Conservation (phyloP, 768 basidiomycete genomes). For the Wakefieldia striispora region DNA sequence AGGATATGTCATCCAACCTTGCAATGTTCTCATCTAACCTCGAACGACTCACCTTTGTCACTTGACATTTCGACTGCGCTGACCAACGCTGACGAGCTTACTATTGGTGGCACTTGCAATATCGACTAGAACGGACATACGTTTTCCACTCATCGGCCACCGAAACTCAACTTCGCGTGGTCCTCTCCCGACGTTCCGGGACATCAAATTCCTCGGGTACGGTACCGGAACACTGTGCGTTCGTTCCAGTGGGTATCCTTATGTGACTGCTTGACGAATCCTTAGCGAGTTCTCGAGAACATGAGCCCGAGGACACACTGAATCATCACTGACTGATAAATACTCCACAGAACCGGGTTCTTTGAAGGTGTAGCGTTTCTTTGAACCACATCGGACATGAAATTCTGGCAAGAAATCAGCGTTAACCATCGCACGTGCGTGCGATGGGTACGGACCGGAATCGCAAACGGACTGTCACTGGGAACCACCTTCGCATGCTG, state of each 20-base stretch:
- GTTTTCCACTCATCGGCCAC: slow-evolving; percentile 4
- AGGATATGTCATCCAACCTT: slow-evolving; percentile 1
- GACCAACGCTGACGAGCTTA: not conserved
- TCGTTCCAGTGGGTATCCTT: too few relatives aligned
- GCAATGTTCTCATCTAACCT: not conserved
- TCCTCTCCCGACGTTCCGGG: too few relatives aligned
- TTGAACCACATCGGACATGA: too few relatives aligned
- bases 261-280: not conserved
- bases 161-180: not conserved
- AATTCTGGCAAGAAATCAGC: too few relatives aligned
- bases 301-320: not conserved
- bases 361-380: too few relatives aligned
- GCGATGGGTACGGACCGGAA: too few relatives aligned
- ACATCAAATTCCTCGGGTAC: too few relatives aligned
- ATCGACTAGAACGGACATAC: not conserved
- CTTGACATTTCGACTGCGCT: not conserved
- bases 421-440: too few relatives aligned
- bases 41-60: not conserved
- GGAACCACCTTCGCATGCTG: not conserved
- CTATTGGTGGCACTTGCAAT: not conserved
- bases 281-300: slow-evolving; percentile 11
- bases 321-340: too few relatives aligned
- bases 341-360: too few relatives aligned
- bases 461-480: too few relatives aligned
- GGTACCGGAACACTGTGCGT: too few relatives aligned